Evolutionary conservation across 768 basidiomycete species (phyloP).

Genomic region (Pleurotus djamor): DNA sequence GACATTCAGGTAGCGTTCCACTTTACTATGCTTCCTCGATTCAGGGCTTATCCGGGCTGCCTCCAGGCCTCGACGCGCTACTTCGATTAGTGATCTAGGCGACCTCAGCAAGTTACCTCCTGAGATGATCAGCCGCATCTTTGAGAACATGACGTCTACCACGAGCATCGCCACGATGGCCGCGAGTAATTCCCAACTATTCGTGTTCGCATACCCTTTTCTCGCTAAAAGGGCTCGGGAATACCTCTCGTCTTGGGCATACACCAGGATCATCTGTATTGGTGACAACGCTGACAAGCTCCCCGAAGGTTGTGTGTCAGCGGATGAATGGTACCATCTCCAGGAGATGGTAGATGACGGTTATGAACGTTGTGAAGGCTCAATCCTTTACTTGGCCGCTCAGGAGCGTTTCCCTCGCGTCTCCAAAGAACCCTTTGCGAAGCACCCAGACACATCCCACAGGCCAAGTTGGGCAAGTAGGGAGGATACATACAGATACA

Average conservation of each 20-base stretch:
- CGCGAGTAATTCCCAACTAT: background rate
- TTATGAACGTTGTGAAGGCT: background rate
- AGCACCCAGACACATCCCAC: no score
- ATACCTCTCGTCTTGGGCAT: background rate
- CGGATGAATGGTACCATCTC: background rate
- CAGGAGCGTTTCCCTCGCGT: background rate
- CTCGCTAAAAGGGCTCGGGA: background rate
- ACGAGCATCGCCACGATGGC: background rate
- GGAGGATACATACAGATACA: background rate
- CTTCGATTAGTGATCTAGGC: background rate
- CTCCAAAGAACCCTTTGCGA: background rate
- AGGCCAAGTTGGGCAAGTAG: no score
- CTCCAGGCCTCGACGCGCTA: background rate
- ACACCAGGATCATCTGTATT: slow-evolving; percentile 9
- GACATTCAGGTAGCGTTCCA: background rate
- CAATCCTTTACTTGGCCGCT: background rate
- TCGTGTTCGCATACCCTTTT: background rate
- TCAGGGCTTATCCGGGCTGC: background rate
- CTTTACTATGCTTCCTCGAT: background rate
- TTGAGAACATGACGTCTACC: background rate
- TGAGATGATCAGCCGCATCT: background rate
- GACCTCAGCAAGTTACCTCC: background rate
- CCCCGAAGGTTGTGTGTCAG: slow-evolving; percentile 10
- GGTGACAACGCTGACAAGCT: slow-evolving; percentile 8
- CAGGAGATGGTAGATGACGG: background rate